Conservation (phyloP, 257 asterid species). For the Perilla frutescens region DNA sequence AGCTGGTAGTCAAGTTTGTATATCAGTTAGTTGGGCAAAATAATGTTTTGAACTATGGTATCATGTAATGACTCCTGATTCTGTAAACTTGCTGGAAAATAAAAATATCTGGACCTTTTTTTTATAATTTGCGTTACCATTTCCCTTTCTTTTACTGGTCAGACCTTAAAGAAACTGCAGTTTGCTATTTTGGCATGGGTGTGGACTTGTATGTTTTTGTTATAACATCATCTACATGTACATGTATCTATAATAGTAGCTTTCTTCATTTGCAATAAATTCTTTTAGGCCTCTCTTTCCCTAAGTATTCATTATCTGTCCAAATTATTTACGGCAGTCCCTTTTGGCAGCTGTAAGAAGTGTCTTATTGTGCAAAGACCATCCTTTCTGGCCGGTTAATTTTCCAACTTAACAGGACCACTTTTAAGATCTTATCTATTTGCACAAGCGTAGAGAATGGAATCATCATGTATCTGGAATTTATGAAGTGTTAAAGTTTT, state of each 20-base stretch:
- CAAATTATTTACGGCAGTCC: not conserved
- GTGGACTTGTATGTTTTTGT: not conserved
- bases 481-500: too few species aligned
- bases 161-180: too few species aligned
- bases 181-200: too few species aligned
- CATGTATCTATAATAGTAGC: not conserved
- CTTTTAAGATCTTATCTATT: too few species aligned
- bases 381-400: too few species aligned
- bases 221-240: not conserved
- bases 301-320: not conserved
- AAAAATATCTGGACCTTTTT: not conserved
- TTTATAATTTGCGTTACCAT: too few species aligned
- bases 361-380: not conserved
- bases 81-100: not conserved
- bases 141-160: too few species aligned
- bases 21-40: not conserved
- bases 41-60: not conserved
- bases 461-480: too few species aligned
- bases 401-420: too few species aligned
- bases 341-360: not conserved
- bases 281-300: not conserved
- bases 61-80: not conserved
- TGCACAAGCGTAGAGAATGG: too few species aligned
- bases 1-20: slow-evolving; percentile 9
- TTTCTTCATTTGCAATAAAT: not conserved